Evolutionary conservation across 2,329 filamentous ascomycete genomes (phyloP).

Genomic region (Epichloe sylvatica): DNA sequence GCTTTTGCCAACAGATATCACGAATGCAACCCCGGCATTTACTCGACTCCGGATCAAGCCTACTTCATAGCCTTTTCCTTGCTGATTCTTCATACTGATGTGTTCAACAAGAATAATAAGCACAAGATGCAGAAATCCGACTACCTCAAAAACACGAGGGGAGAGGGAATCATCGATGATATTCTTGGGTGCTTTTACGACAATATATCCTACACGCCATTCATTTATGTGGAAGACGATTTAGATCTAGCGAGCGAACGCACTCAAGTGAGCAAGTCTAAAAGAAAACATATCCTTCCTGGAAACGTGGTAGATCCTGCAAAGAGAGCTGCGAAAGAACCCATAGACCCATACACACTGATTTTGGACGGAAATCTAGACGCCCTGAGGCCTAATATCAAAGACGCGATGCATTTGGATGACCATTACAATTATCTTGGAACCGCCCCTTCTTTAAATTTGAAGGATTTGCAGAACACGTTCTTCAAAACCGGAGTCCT

Average conservation of each 20-base stretch:
- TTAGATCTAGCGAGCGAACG: constrained; percentile 65
- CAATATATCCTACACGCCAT: constrained; percentile 95
- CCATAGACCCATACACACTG: constrained; percentile 86
- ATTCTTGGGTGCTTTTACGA: constrained; percentile 95
- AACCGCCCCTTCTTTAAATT: constrained; percentile 59
- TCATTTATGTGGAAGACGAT: constrained; percentile 94
- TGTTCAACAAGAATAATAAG: constrained; percentile 99
- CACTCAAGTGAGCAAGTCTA: constrained; percentile 54
- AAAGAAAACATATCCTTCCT: constrained; percentile 56
- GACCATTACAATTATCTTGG: constrained; percentile 85
- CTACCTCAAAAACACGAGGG: constrained; percentile 87
- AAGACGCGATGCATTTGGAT: constrained; percentile 83
- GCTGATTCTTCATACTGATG: constrained; percentile 89
- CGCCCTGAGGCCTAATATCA: constrained; percentile 66
- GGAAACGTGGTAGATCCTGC: constrained; percentile 38
- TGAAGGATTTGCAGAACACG: constrained; percentile 68
- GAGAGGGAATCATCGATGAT: constrained; percentile 80
- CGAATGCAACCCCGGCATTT: constrained; percentile 96
- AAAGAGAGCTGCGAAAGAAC: constrained; percentile 58
- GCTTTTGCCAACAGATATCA: constrained; percentile 94
- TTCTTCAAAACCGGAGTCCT: constrained; percentile 86
- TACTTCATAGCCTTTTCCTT: constrained; percentile 97
- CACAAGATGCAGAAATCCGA: constrained; percentile 95
- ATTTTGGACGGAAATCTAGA: constrained; percentile 86
- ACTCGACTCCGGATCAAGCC: constrained; percentile 80